Conservation (phyloP, 2,329 filamentous ascomycete species). For the Didymella exigua region DNA sequence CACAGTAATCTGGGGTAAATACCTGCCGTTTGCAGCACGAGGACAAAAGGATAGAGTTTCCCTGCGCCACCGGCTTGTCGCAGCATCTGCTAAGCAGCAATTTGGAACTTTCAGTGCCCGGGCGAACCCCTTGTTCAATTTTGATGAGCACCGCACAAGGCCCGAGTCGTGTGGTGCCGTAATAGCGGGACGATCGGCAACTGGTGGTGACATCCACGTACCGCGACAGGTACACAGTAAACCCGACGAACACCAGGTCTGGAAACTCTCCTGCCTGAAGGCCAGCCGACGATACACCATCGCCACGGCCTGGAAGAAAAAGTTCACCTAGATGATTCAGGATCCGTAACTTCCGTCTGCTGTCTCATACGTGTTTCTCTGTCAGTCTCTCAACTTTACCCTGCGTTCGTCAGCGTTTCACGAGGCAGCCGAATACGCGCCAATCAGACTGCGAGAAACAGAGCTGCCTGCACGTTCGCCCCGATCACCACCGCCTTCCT, state of each 20-base stretch:
- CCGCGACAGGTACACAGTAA: slow-evolving; percentile 14
- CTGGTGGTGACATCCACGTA: slow-evolving; percentile 13
- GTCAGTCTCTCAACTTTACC: slow-evolving; percentile 15
- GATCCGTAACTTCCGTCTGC: slow-evolving; percentile 22
- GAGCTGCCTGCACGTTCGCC: slow-evolving; percentile 29
- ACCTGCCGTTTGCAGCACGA: slow-evolving; percentile 33
- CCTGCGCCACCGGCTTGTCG: slow-evolving; percentile 24
- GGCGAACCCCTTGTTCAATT: slow-evolving; percentile 18
- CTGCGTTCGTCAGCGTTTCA: slow-evolving; percentile 27
- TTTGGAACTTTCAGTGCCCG: slow-evolving; percentile 26
- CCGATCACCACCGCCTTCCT: slow-evolving; percentile 4
- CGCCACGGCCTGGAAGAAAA: slow-evolving; percentile 6
- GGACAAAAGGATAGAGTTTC: slow-evolving; percentile 22
- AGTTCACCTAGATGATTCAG: slow-evolving; percentile 14
- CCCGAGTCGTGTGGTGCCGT: slow-evolving; percentile 10
- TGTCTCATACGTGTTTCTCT: slow-evolving; percentile 28
- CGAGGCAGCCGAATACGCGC: slow-evolving; percentile 40
- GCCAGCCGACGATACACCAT: not conserved
- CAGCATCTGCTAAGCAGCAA: slow-evolving; percentile 27
- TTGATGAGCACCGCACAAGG: slow-evolving; percentile 16
- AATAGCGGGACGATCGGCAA: slow-evolving; percentile 7
- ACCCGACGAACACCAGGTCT: slow-evolving; percentile 16
- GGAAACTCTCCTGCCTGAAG: slow-evolving; percentile 13
- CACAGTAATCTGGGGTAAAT: slow-evolving; percentile 36
- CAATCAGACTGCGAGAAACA: slow-evolving; percentile 29